Base-by-base conservation (phyloP, 176 grass and related monocot genomes). In the Elaeis guineensis region DNA sequence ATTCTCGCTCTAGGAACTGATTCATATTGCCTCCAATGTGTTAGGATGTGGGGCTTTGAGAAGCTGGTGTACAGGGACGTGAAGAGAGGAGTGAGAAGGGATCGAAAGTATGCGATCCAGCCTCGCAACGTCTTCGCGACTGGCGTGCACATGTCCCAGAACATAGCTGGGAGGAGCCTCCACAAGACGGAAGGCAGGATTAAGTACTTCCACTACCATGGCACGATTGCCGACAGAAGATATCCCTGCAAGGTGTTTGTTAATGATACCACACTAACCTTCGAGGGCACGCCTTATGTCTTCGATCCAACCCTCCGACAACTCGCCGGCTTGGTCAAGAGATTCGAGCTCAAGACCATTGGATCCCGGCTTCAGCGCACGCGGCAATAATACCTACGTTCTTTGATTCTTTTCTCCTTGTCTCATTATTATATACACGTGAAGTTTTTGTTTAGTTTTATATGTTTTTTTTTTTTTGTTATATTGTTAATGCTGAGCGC, bases 191-290 rank as follows among this genome's bases (percentile, higher is more conserved):
- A 86, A n/a, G 82, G 71, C 61, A 80, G 78, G 70, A 95, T 95
- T 25, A 83, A 67, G 66, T 95, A 95, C 66, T 95, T 86, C 52
- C 90, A 95, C 39, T 95, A 95, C 66, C 90, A 95, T 17, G 88
- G 84, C 21, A 81, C 85, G 0, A 89, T 89, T 66, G 88, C 81
- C 6, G 49, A 80, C 69, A 50, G 84, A 77, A 78, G 74, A 54
- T 82, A 89, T 22, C 70, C 70, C 0, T 86, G 86, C 70, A 50
- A 50, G 21, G 48, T 78, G 28, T 83, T 95, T 2, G 17, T 17
- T 53, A 81, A 86, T 49, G 66, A 58, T 6, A 77, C 56, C 25
- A 69, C 35, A 21, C 29, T 86, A 63, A 74, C 70, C 48, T 84
- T 79, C 6, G 80, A 95, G 53, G 77, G 82, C 50, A 76, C 63